Evolutionary conservation across 179 eudicot genomes (phyloP).

Genomic region (Camellia oleifera): DNA sequence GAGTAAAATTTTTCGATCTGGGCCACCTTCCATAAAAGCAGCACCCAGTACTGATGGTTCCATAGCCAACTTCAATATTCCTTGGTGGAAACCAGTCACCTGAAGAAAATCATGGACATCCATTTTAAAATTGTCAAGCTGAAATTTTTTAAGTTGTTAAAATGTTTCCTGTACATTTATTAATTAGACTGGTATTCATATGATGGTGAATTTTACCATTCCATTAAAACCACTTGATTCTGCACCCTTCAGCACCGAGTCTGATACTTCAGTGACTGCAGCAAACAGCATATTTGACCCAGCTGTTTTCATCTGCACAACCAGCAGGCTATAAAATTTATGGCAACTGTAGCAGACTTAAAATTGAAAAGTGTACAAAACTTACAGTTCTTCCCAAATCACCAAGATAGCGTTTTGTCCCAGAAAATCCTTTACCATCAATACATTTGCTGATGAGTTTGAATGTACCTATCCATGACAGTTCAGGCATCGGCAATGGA

Average conservation of each 20-base stretch:
- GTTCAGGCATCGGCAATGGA: slow-evolving; percentile 7
- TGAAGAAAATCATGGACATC: slow-evolving; percentile 22
- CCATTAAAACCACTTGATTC: slow-evolving; percentile 92
- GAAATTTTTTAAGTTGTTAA: neutral
- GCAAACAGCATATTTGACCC: slow-evolving; percentile 92
- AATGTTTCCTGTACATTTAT: neutral
- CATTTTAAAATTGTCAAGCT: slow-evolving; percentile 3
- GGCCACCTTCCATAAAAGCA: slow-evolving; percentile 97
- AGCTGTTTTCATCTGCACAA: slow-evolving; percentile 70
- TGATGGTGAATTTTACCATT: slow-evolving; percentile 48
- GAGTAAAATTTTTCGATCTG: slow-evolving; percentile 88
- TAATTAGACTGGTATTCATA: neutral
- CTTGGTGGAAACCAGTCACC: slow-evolving; percentile 93
- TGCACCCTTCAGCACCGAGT: slow-evolving; percentile 90
- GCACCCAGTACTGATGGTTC: slow-evolving; percentile 85
- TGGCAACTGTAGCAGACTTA: slow-evolving; percentile 1
- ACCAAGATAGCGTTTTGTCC: slow-evolving; percentile 94
- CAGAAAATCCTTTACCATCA: slow-evolving; percentile 72
- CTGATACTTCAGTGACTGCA: slow-evolving; percentile 89
- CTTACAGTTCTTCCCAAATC: slow-evolving; percentile 94
- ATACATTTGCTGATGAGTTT: slow-evolving; percentile 84
- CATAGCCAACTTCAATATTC: slow-evolving; percentile 92
- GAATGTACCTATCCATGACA: slow-evolving; percentile 74
- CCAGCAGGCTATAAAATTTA: slow-evolving; percentile 8
- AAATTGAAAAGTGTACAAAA: slow-evolving; percentile 8